Evolutionary conservation across 495 filamentous ascomycete genomes (phyloP), one percentile per base, ranked within the genome.

Genomic region (Penicillium paradoxum): DNA sequence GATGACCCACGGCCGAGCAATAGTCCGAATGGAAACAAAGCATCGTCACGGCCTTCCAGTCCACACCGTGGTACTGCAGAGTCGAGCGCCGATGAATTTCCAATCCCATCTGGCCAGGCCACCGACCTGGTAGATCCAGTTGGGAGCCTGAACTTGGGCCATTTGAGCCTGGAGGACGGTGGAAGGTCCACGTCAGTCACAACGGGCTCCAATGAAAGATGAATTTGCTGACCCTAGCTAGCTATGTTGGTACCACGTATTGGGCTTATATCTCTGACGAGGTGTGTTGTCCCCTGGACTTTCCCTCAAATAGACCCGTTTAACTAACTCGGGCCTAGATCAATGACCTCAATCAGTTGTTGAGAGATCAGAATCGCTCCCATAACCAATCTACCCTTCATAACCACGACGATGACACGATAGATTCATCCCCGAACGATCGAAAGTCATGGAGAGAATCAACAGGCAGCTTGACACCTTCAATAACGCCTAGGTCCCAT

Each of bases 181-280:
- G 72, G 71, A 41, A 68, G 64, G 19, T 78, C 73, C 36, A 70
- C 71, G 73, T 73, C 52, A 55, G 71, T 63, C 21, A 21, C 17
- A 27, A 36, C 22, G 14, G 4, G 14, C 8, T 17, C n/a, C 14
- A 0, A 13, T 11, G 1, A 8, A 7, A 2, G 30, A 34, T 25
- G 2, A 41, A 14, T 51, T 1, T 51, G 15, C 40, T 61, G 53
- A 60, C 36, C 36, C n/a, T 45, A 13, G 21, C 13, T 55, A 78
- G 73, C 69, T 78, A 78, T 53, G 74, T 78, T 22, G 73, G 74
- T 38, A 78, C 74, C 6, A 78, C 75, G 21, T 78, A 75, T 53
- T 78, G 75, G 75, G 75, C 75, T 15, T 78, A 74, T 54, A 75
- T 78, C 15, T 74, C 73, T n/a, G 67, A 73, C 30, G 74, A 78